Base-by-base conservation (phyloP, 148 eudicot species). In the Cornus florida region DNA sequence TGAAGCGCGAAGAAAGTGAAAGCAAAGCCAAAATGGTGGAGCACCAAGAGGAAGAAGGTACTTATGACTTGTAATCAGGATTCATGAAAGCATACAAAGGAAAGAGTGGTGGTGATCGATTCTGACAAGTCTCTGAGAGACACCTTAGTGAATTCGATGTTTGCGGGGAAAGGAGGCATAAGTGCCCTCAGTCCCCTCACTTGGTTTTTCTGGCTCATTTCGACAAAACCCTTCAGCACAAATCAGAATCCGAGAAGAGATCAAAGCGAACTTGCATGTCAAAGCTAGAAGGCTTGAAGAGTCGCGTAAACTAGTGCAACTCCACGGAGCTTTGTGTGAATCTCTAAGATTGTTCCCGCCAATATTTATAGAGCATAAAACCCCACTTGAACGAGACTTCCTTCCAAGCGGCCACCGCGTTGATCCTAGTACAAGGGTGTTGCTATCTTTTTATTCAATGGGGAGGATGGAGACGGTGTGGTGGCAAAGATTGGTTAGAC, bases 131-230 rank as follows among this genome's bases (percentile, higher is more conserved):
- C 71, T 19, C 57, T n/a, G 70, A n/a, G n/a, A n/a, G n/a, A n/a
- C n/a, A n/a, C n/a, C n/a, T n/a, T n/a, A n/a, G n/a, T n/a, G n/a
- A n/a, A n/a, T n/a, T n/a, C n/a, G n/a, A n/a, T n/a, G n/a, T n/a
- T n/a, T n/a, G n/a, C n/a, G n/a, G n/a, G n/a, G n/a, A n/a, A n/a
- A n/a, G n/a, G n/a, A n/a, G n/a, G n/a, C n/a, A n/a, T n/a, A n/a
- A n/a, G n/a, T n/a, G 22, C 87, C n/a, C n/a, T n/a, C n/a, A n/a
- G n/a, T 35, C 64, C 68, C 39, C 82, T 85, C 20, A 71, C 28
- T 28, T 28, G 28, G 28, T 28, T 28, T 28, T 28, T 28, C 28
- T 28, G 28, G 28, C 28, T 28, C 28, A 28, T 28, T 28, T 28
- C 28, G 1, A 28, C n/a, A 28, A 28, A 28, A 28, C 28, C 28